Evolutionary conservation across 2,329 filamentous ascomycete genomes (phyloP).

Genomic region (Fusarium sp.): DNA sequence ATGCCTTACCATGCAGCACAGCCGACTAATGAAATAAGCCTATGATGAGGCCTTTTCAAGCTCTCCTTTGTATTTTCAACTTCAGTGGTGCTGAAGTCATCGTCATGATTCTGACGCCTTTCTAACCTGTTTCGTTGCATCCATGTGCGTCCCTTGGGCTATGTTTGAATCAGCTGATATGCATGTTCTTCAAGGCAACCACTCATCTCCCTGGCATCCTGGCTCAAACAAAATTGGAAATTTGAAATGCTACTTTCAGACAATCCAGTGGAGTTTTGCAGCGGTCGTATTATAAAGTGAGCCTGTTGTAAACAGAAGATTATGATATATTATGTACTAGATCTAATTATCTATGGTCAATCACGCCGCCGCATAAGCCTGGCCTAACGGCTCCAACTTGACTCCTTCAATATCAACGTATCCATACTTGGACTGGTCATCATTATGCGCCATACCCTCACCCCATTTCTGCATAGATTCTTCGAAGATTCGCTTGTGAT

Average conservation of each 20-base stretch:
- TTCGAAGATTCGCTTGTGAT: conserved; percentile 48
- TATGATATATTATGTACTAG: background rate
- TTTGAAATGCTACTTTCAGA: no score
- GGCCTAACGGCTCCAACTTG: conserved; percentile 50
- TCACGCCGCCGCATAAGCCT: conserved; percentile 34
- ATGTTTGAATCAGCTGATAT: background rate
- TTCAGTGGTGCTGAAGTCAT: no score
- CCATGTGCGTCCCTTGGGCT: no score
- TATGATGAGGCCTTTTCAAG: background rate
- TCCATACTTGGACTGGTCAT: conserved; percentile 48
- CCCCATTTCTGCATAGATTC: conserved; percentile 48
- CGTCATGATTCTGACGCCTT: background rate
- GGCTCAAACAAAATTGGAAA: no score
- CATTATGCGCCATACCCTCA: conserved; percentile 47
- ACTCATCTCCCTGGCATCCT: no score
- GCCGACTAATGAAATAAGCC: background rate
- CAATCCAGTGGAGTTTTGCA: background rate
- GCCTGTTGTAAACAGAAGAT: no score
- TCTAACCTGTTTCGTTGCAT: background rate
- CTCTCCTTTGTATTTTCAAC: background rate
- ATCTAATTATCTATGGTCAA: background rate
- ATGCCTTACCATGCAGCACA: background rate
- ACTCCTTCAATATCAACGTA: conserved; percentile 49
- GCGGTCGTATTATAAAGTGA: no score
- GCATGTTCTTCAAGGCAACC: background rate